These are phyloP conservation scores for Turnera subulata DNA, from an alignment of 345 rosid genomes.

Conservation along the genomic window DNA sequence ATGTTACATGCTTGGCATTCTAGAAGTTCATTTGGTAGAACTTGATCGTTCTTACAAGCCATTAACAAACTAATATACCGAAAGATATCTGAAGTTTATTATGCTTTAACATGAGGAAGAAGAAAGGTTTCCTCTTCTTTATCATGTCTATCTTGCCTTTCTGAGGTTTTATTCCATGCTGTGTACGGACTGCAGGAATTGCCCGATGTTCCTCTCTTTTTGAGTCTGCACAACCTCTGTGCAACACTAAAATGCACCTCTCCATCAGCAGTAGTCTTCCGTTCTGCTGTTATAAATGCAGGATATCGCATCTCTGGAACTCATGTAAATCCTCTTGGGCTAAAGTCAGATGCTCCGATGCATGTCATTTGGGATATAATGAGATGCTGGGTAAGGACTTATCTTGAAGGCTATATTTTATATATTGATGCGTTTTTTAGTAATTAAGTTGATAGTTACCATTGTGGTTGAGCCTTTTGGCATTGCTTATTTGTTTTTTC, in stretches of 20 bases:
- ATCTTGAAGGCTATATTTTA: conserved; percentile 1
- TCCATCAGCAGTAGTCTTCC: conserved; percentile 88
- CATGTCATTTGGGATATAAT: conserved; percentile 96
- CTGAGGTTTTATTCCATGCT: too few relatives aligned
- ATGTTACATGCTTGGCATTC: too few relatives aligned
- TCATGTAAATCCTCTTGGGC: conserved; percentile 85
- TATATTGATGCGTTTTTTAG: too few relatives aligned
- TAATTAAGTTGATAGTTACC: too few relatives aligned
- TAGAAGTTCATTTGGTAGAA: too few relatives aligned
- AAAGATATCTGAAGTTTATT: too few relatives aligned
- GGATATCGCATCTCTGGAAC: conserved; percentile 91
- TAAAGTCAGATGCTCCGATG: conserved; percentile 99
- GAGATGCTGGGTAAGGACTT: conserved; percentile 92
- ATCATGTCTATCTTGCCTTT: too few relatives aligned
- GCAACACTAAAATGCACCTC: conserved; percentile 93
- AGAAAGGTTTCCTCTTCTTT: too few relatives aligned
- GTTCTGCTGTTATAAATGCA: conserved; percentile 93
- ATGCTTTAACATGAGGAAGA: too few relatives aligned
- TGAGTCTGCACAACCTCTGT: conserved; percentile 93
- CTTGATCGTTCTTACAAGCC: too few relatives aligned
- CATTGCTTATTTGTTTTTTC: not conserved
- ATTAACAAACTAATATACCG: too few relatives aligned
- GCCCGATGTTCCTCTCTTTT: conserved; percentile 87
- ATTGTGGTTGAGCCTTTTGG: not conserved
- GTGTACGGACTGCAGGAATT: conserved; percentile 57